Percentiles rank a stretch among this genome's conserved stretches.
Conservation (phyloP, 2,329 filamentous ascomycete species). For the Arthrobotrys sinensis region DNA sequence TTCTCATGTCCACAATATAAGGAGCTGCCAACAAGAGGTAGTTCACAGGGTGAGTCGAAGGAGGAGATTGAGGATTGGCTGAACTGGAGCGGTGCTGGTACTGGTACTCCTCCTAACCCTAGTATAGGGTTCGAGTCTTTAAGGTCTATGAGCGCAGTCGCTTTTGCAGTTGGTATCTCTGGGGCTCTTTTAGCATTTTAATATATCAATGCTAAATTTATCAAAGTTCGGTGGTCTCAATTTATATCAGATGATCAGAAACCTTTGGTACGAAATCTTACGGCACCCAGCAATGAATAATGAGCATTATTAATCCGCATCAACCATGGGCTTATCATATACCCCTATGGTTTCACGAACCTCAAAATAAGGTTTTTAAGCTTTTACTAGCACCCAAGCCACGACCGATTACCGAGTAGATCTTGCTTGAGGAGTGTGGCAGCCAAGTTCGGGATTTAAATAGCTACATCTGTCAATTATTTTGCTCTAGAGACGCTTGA, state of each 20-base stretch:
- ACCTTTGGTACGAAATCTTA: neutral
- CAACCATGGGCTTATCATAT: neutral
- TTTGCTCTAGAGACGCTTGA: neutral
- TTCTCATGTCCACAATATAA: constrained; percentile 31
- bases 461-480: constrained; percentile 12
- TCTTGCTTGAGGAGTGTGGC: constrained; percentile 57
- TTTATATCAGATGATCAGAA: neutral
- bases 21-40: constrained; percentile 17
- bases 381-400: constrained; percentile 37
- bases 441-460: constrained; percentile 48
- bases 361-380: constrained; percentile 61
- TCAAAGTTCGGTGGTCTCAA: neutral
- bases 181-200: neutral
- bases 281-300: neutral
- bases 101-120: neutral
- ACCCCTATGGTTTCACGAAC: constrained; percentile 27
- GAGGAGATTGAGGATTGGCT: constrained; percentile 28
- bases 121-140: neutral
- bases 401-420: constrained; percentile 57
- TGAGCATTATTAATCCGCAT: neutral
- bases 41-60: neutral
- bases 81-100: neutral
- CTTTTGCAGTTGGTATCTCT: neutral
- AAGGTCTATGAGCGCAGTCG: neutral
- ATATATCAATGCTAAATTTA: neutral